A percentile compares a stretch with the other conserved stretches of the same genome.
Conservation (phyloP, 495 filamentous ascomycete genomes). For the Penicillium pulvis region DNA sequence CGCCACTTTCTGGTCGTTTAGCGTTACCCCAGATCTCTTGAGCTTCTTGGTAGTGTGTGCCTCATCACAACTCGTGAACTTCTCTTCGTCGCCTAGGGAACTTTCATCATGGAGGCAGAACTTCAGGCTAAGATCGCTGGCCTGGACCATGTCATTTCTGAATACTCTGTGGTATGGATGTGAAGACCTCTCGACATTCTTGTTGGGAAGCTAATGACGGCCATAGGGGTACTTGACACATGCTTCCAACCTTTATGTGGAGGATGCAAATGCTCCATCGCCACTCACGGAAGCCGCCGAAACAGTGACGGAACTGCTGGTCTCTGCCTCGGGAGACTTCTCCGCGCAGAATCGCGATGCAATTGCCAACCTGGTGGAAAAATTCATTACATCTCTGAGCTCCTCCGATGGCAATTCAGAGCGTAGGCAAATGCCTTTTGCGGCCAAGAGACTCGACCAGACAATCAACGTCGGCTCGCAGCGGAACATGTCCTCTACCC, state of each 20-base stretch:
- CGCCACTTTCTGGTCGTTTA: conserved; percentile 19
- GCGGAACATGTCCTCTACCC: conserved; percentile 90
- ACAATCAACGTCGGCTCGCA: conserved; percentile 93
- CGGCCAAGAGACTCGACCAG: conserved; percentile 86
- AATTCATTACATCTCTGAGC: conserved; percentile 81
- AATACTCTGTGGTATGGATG: conserved; percentile 73
- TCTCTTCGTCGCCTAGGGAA: not conserved
- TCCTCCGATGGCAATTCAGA: conserved; percentile 76
- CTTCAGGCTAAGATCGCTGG: conserved; percentile 83
- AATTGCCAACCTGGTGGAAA: conserved; percentile 83
- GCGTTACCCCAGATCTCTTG: conserved; percentile 14
- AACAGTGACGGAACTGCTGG: conserved; percentile 78
- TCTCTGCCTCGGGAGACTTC: conserved; percentile 86
- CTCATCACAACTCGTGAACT: not conserved
- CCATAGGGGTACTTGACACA: conserved; percentile 82
- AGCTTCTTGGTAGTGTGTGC: not conserved
- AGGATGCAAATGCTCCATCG: conserved; percentile 66
- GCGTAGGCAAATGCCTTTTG: conserved; percentile 64
- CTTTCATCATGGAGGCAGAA: conserved; percentile 77
- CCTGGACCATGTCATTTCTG: conserved; percentile 85
- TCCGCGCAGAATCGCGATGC: conserved; percentile 68
- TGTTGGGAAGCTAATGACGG: conserved; percentile 13
- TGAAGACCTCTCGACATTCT: not conserved
- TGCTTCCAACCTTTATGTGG: conserved; percentile 79
- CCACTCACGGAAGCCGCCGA: conserved; percentile 83